Base-by-base conservation (phyloP, 331 rosid species). In the Rhamnella rubrinervis region DNA sequence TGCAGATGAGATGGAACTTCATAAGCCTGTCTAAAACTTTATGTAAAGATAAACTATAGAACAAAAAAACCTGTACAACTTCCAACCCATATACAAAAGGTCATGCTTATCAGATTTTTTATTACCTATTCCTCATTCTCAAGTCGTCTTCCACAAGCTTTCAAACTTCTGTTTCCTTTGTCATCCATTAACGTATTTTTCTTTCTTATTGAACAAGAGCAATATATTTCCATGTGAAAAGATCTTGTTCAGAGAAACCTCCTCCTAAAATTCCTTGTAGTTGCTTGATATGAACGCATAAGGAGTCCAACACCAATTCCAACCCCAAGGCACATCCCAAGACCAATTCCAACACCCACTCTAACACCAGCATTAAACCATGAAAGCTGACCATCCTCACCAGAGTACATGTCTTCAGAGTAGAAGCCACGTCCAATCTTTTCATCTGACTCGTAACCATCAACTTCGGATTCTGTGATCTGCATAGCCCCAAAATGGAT, bases 361-460 rank as follows among this genome's bases (percentile, higher is more conserved):
- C 97, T 85, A 72, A 92, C 97, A 56, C 97, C 97, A 12, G 96
- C 96, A 82, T 92, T 89, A 69, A 92, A 87, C 97, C 96, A 92
- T 1, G 97, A 66, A 41, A 92, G 96, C 60, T 92, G 97, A 39
- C 97, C 92, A 8, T 87, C 97, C 74, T 89, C 97, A 1, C 88
- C 93, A 0, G 66, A 52, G 66, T 92, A 92, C 89, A 89, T 82
- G 12, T 92, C 97, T 70, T 85, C 95, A 44, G 83, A 18, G 65
- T 92, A 82, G 72, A 67, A 79, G 74, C 85, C 85, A 74, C 76
- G 79, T 63, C 76, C 88, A 63, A 81, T 76, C 68, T 92, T 92
- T 63, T 77, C 88, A 59, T 87, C 85, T 63, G 68, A 59, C 62
- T 87, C 95, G 55, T 79, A 81, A 31, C 81, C 95, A 59, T 87